Percentiles rank a stretch among this genome's conserved stretches.
These are phyloP conservation scores for Metschnikowia picachoensis DNA, from an alignment of 805 yeast species.

Conservation along the genomic window DNA sequence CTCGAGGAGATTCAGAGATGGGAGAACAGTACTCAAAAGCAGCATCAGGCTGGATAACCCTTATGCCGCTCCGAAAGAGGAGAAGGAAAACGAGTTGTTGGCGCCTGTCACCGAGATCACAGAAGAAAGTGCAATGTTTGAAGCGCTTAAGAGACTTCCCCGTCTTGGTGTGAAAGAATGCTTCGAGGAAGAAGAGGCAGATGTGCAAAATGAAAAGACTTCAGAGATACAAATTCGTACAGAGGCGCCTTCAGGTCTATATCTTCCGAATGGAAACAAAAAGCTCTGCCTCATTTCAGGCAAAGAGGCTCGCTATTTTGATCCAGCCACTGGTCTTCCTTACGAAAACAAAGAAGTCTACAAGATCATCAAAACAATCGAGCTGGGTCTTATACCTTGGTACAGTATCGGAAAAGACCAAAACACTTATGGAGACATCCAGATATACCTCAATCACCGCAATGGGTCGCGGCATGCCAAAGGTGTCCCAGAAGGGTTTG, in stretches of 20 bases:
- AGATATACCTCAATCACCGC: slow-evolving; percentile 39
- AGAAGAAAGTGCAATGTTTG: slow-evolving; percentile 38
- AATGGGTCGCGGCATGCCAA: slow-evolving; percentile 67
- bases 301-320: slow-evolving; percentile 74
- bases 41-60: slow-evolving; percentile 38
- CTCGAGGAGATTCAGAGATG: slow-evolving; percentile 49
- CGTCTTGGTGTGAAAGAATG: slow-evolving; percentile 55
- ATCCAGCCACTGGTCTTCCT: slow-evolving; percentile 85
- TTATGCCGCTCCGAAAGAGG: slow-evolving; percentile 31
- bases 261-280: slow-evolving; percentile 64
- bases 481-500: slow-evolving; percentile 88
- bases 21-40: slow-evolving; percentile 41
- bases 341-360: slow-evolving; percentile 82
- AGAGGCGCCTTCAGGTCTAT: slow-evolving; percentile 71
- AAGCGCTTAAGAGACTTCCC: slow-evolving; percentile 47
- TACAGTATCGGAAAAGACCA: slow-evolving; percentile 44
- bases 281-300: slow-evolving; percentile 75
- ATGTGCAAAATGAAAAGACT: slow-evolving; percentile 35
- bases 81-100: slow-evolving; percentile 30
- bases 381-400: slow-evolving; percentile 51
- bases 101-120: slow-evolving; percentile 31
- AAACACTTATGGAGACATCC: slow-evolving; percentile 50
- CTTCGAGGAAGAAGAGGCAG: slow-evolving; percentile 41
- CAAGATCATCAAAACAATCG: slow-evolving; percentile 51
- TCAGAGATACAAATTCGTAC: slow-evolving; percentile 50